Base-by-base conservation (phyloP, 257 asterid species). In the Coffea eugenioides region DNA sequence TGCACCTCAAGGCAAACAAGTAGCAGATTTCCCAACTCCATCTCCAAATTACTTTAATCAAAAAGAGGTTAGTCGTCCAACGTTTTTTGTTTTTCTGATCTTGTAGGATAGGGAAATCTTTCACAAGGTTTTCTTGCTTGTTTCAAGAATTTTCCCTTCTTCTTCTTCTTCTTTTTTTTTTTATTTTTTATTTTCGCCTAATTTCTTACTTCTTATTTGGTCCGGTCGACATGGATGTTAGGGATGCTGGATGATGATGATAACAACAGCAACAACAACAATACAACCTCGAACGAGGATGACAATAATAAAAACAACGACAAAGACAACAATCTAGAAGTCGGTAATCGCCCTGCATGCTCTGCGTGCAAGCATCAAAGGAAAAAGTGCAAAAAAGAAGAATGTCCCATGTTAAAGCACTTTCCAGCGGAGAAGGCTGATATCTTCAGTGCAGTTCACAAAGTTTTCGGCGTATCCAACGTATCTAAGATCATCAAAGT, bases 331-430 rank as follows among this genome's bases (percentile, higher is more conserved):
- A 6, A 57, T 0, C 77, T n/a, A 5, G 75, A 4, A 20, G 54
- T 36, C 2, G 73, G 80, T 36, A 83, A 83, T 74, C 78, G 76
- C 3, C 83, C 85, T 6, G 80, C 90, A 62, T 87, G 90, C 41
- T 80, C 90, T 7, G 81, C 90, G 41, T 87, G 90, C 80, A 85
- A 84, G 77, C 80, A 87, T 49, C 84, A 87, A 20, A 77, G 90
- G 41, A 87, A 85, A 76, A 76, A 75, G 67, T 87, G 90, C 69
- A 46, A 0, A 16, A 43, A 54, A 5, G 77, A 78, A 43, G 31
- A 41, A 6, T 87, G 90, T 25, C 27, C 69, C 8, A 20, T 87
- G 52, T 71, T 76, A 79, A 45, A 31, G 6, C 83, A 83, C 80
- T 87, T 87, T 61, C 88, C 87, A 1, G 75, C 87, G 0, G 34